Percentiles rank a stretch among this genome's conserved stretches.
Evolutionary conservation across 306 rosid species (phyloP).

Genomic region (Cajanus cajan): DNA sequence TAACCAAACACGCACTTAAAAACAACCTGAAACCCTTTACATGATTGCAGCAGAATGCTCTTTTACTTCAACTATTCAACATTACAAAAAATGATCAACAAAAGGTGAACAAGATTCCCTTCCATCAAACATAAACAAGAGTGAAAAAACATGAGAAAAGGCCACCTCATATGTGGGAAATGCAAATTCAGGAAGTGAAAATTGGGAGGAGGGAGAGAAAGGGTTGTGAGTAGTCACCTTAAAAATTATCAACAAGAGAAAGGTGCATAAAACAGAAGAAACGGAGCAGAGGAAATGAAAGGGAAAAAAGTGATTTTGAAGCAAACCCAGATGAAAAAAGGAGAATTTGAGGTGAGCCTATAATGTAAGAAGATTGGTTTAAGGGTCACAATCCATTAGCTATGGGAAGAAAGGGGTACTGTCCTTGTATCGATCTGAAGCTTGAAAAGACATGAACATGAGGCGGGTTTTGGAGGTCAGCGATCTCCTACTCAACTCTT

Average conservation of each 20-base stretch:
- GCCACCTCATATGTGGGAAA: background rate
- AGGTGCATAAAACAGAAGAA: constrained; percentile 17
- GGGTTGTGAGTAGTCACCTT: constrained; percentile 21
- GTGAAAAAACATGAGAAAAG: constrained; percentile 6
- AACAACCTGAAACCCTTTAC: constrained; percentile 3
- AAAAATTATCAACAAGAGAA: background rate
- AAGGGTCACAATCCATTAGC: constrained; percentile 26
- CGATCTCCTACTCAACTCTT: background rate
- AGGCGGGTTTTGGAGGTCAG: background rate
- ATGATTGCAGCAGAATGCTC: constrained; percentile 3
- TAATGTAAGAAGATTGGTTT: constrained; percentile 14
- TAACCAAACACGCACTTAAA: background rate
- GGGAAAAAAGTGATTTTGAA: constrained; percentile 7
- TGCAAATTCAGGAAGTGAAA: constrained; percentile 20
- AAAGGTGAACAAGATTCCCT: background rate
- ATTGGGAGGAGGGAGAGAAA: background rate
- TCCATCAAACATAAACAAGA: background rate
- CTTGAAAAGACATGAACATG: background rate
- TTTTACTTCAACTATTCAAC: background rate
- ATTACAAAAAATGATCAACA: constrained; percentile 13
- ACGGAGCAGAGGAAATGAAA: background rate
- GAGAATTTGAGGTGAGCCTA: background rate
- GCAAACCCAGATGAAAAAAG: background rate
- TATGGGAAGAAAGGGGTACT: background rate
- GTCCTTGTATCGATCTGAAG: background rate